A percentile compares a stretch with the other conserved stretches of the same genome.
Conservation (phyloP, 176 grass and related monocot genomes). For the Elymus sibiricus region DNA sequence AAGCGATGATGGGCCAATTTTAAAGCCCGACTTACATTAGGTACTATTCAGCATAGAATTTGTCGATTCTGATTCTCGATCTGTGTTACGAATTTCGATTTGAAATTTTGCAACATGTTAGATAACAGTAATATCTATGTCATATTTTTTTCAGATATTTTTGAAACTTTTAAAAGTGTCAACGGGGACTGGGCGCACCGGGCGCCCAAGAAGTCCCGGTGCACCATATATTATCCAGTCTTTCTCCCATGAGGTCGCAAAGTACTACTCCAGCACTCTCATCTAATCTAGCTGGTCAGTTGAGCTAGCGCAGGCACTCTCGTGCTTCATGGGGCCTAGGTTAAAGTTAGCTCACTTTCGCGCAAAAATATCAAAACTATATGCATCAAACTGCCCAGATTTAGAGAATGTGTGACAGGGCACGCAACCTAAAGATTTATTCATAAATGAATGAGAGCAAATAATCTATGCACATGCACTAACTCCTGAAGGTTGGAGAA, state of each 20-base stretch:
- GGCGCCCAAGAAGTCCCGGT: too few species aligned
- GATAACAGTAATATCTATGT: too few species aligned
- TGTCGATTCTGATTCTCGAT: too few species aligned
- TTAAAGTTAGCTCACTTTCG: slow-evolving; percentile 46
- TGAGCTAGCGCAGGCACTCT: slow-evolving; percentile 10
- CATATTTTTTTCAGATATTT: too few species aligned
- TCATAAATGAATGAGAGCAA: slow-evolving; percentile 31
- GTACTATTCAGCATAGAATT: too few species aligned
- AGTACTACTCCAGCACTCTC: slow-evolving; percentile 12
- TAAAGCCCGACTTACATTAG: too few species aligned
- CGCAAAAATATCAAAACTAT: not conserved
- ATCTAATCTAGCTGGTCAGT: slow-evolving; percentile 14
- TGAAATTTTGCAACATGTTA: too few species aligned
- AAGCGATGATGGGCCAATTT: too few species aligned
- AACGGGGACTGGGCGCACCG: too few species aligned
- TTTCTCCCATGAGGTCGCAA: slow-evolving; percentile 24
- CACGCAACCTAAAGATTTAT: slow-evolving; percentile 33
- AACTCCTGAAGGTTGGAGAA: not conserved
- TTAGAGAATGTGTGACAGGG: slow-evolving; percentile 42
- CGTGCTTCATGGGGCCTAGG: slow-evolving; percentile 35
- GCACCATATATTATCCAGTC: too few species aligned
- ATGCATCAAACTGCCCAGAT: slow-evolving; percentile 33
- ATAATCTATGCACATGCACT: slow-evolving; percentile 6
- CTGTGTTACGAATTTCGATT: too few species aligned
- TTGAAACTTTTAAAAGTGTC: too few species aligned